phyloP scores from a whole-genome alignment of 1,139 yeast genomes.

The Arxiozyma slooffiae region DNA sequence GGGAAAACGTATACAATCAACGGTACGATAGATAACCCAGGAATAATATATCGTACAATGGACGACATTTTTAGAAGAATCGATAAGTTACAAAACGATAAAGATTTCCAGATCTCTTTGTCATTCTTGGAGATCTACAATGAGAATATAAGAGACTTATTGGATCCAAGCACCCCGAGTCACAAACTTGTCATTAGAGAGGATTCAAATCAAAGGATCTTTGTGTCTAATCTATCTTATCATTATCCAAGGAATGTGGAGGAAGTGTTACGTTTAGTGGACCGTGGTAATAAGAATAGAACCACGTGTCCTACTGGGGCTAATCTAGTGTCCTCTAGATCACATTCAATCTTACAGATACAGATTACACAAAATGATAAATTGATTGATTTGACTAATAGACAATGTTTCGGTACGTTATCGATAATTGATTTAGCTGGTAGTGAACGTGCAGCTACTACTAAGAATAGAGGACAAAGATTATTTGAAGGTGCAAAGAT shows the following conservation, averaged over 20 bases:
- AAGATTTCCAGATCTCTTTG: slow-evolving; percentile 47
- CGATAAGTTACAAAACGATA: slow-evolving; percentile 38
- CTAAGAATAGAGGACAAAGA: slow-evolving; percentile 70
- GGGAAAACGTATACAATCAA: slow-evolving; percentile 92
- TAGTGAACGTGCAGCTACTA: slow-evolving; percentile 86
- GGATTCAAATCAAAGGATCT: slow-evolving; percentile 55
- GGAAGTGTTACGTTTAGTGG: slow-evolving; percentile 72
- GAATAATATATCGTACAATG: slow-evolving; percentile 72
- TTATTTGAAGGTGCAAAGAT: slow-evolving; percentile 88
- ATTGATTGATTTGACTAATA: slow-evolving; percentile 55
- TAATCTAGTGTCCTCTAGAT: slow-evolving; percentile 78
- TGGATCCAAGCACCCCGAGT: slow-evolving; percentile 42
- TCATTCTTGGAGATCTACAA: slow-evolving; percentile 84
- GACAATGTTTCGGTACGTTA: slow-evolving; percentile 66
- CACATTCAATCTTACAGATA: slow-evolving; percentile 86
- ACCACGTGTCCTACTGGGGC: slow-evolving; percentile 87
- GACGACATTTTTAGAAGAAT: slow-evolving; percentile 56
- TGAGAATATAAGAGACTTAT: slow-evolving; percentile 73
- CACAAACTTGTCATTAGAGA: slow-evolving; percentile 54
- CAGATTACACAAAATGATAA: slow-evolving; percentile 33
- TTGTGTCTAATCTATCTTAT: slow-evolving; percentile 53
- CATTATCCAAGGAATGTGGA: slow-evolving; percentile 57
- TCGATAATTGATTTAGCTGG: slow-evolving; percentile 91
- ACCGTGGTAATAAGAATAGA: slow-evolving; percentile 63
- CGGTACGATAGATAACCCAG: slow-evolving; percentile 68